These are phyloP conservation scores for Boletus mariae DNA, from an alignment of 1,284 basidiomycete genomes.

Conservation along the genomic window DNA sequence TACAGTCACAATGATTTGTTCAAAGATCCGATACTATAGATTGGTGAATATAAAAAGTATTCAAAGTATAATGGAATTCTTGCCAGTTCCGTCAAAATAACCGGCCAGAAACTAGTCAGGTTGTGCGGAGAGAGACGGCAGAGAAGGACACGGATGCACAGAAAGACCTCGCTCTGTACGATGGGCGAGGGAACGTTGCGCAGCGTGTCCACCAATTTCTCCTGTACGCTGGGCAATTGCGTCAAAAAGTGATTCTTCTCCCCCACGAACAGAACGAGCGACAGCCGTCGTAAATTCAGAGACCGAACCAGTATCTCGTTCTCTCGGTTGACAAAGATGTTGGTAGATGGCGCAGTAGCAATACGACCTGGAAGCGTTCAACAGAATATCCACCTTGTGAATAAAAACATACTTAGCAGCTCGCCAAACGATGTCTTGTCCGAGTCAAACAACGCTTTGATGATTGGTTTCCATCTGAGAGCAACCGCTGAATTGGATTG, in stretches of 20 bases:
- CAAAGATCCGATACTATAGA: constrained; percentile 69
- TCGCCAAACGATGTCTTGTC: constrained; percentile 89
- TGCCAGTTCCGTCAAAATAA: constrained; percentile 89
- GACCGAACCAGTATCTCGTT: constrained; percentile 90
- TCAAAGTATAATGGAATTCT: constrained; percentile 21
- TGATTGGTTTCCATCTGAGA: constrained; percentile 71
- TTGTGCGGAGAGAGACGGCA: constrained; percentile 92
- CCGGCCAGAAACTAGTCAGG: constrained; percentile 95
- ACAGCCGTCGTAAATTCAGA: constrained; percentile 83
- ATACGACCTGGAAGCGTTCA: constrained; percentile 59
- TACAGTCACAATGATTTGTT: constrained; percentile 59
- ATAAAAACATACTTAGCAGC: constrained; percentile 58
- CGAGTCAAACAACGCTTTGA: constrained; percentile 77
- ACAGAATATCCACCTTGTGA: constrained; percentile 2
- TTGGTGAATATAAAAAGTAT: constrained; percentile 11
- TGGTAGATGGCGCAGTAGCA: constrained; percentile 83
- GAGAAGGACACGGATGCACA: constrained; percentile 88
- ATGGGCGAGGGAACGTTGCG: constrained; percentile 78
- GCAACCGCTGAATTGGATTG: constrained; percentile 59
- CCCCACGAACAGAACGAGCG: constrained; percentile 80
- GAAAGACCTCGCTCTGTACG: constrained; percentile 91
- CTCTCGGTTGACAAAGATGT: constrained; percentile 96
- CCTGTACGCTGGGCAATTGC: constrained; percentile 90
- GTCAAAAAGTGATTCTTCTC: constrained; percentile 89
- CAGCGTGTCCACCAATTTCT: constrained; percentile 93